Evolutionary conservation across 768 basidiomycete genomes (phyloP).

Genomic region (Trametes coccinea): DNA sequence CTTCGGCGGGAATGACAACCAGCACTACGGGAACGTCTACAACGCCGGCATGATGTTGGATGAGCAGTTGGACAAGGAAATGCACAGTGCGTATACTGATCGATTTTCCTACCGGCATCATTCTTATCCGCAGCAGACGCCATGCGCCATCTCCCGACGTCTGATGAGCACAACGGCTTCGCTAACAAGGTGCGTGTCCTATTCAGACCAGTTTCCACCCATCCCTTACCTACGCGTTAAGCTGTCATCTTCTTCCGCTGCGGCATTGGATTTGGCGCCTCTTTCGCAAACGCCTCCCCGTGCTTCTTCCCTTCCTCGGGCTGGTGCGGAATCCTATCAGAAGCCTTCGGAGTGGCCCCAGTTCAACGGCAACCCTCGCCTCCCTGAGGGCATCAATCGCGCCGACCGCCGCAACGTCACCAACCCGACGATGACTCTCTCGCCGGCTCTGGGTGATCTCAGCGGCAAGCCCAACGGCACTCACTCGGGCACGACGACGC

Average conservation of each 20-base stretch:
- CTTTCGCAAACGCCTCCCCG: slow-evolving; percentile 80
- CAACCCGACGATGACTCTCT: slow-evolving; percentile 68
- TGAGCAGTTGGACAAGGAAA: slow-evolving; percentile 90
- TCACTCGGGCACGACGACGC: slow-evolving; percentile 62
- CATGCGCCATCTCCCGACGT: slow-evolving; percentile 84
- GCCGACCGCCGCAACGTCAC: slow-evolving; percentile 71
- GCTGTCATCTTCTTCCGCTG: slow-evolving; percentile 83
- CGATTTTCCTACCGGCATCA: slow-evolving; percentile 1
- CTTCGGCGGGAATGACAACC: slow-evolving; percentile 59
- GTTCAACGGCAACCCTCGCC: slow-evolving; percentile 65
- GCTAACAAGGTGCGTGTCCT: slow-evolving; percentile 56
- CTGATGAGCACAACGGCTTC: slow-evolving; percentile 77
- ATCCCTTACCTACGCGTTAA: slow-evolving; percentile 32
- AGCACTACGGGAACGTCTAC: slow-evolving; percentile 61
- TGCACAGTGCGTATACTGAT: slow-evolving; percentile 69
- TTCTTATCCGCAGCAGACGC: slow-evolving; percentile 55
- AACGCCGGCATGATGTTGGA: slow-evolving; percentile 91
- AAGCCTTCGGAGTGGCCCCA: slow-evolving; percentile 94
- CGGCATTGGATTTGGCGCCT: slow-evolving; percentile 87
- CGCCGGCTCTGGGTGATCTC: slow-evolving; percentile 53
- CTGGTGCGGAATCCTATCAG: slow-evolving; percentile 54
- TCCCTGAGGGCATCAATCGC: slow-evolving; percentile 57
- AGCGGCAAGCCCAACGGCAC: slow-evolving; percentile 44
- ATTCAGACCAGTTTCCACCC: not conserved
- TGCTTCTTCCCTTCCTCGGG: slow-evolving; percentile 53